These are phyloP conservation scores for Mycogone perniciosa DNA, from an alignment of 2,329 filamentous ascomycete genomes.

Conservation along the genomic window DNA sequence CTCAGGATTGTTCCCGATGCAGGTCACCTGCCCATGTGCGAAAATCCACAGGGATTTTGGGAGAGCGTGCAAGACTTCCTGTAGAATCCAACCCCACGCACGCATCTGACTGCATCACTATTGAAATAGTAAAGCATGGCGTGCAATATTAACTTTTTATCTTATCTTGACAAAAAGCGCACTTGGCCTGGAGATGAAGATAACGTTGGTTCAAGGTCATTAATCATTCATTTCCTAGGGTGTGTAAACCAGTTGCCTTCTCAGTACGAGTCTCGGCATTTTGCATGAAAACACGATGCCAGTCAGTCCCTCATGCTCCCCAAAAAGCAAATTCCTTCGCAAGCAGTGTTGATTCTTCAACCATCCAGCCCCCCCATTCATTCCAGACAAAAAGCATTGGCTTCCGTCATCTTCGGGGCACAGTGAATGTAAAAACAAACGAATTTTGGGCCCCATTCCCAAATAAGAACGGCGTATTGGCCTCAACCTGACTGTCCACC, in stretches of 20 bases:
- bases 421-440: slow-evolving; percentile 22
- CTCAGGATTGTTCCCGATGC: slow-evolving; percentile 62
- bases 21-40: slow-evolving; percentile 81
- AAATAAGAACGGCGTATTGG: slow-evolving; percentile 20
- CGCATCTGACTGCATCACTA: too few relatives aligned
- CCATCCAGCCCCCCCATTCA: too few relatives aligned
- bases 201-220: too few relatives aligned
- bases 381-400: neutral
- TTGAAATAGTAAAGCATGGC: too few relatives aligned
- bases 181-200: neutral
- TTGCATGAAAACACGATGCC: too few relatives aligned
- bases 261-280: too few relatives aligned
- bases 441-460: slow-evolving; percentile 15
- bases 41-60: slow-evolving; percentile 64
- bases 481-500: slow-evolving; percentile 8
- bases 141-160: too few relatives aligned
- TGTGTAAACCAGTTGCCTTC: neutral
- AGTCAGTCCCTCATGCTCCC: too few relatives aligned
- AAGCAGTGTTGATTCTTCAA: too few relatives aligned
- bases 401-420: slow-evolving; percentile 10
- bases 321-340: too few relatives aligned
- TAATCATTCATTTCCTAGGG: neutral
- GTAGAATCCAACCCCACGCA: slow-evolving; percentile 16
- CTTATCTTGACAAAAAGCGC: too few relatives aligned
- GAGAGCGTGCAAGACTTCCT: slow-evolving; percentile 55